These are phyloP conservation scores for Abortiporus biennis DNA, from an alignment of 1,284 basidiomycete genomes.

Conservation along the genomic window DNA sequence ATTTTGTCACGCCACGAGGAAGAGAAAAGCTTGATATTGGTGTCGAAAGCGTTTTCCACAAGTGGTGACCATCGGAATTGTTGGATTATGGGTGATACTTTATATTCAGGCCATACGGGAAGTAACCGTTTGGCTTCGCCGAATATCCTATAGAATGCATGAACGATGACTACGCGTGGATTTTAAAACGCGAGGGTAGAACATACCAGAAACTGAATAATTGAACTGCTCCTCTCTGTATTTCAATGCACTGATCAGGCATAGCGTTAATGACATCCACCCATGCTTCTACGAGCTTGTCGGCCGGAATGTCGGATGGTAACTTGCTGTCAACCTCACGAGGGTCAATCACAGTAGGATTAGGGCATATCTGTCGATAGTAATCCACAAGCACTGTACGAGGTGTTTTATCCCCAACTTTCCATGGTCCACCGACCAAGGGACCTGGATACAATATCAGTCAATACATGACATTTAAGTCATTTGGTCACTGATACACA, in stretches of 20 bases:
- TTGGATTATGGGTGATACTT: constrained; percentile 30
- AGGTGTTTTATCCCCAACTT: background rate
- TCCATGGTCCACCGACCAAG: background rate
- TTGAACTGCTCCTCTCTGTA: constrained; percentile 28
- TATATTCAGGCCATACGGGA: constrained; percentile 30
- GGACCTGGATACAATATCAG: background rate
- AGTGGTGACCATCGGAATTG: constrained; percentile 37
- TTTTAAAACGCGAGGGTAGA: background rate
- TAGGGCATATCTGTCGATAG: constrained; percentile 1
- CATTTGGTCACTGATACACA: background rate
- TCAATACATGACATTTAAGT: background rate
- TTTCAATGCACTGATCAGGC: constrained; percentile 37
- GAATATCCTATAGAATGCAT: constrained; percentile 24
- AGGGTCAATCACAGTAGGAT: constrained; percentile 24
- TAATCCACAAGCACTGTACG: constrained; percentile 3
- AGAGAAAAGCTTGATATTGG: constrained; percentile 29
- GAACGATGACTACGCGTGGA: background rate
- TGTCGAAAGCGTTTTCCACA: constrained; percentile 30
- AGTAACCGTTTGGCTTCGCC: constrained; percentile 29
- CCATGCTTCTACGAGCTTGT: constrained; percentile 32
- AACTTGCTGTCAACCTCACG: constrained; percentile 12
- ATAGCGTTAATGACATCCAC: constrained; percentile 27
- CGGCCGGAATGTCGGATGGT: constrained; percentile 15
- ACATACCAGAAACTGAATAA: constrained; percentile 40
- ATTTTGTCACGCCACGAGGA: constrained; percentile 11